Percentiles rank a stretch among this genome's conserved stretches.
These are phyloP conservation scores for Pleoardoris graminearum DNA, from an alignment of 2,329 filamentous ascomycete species.

Conservation along the genomic window DNA sequence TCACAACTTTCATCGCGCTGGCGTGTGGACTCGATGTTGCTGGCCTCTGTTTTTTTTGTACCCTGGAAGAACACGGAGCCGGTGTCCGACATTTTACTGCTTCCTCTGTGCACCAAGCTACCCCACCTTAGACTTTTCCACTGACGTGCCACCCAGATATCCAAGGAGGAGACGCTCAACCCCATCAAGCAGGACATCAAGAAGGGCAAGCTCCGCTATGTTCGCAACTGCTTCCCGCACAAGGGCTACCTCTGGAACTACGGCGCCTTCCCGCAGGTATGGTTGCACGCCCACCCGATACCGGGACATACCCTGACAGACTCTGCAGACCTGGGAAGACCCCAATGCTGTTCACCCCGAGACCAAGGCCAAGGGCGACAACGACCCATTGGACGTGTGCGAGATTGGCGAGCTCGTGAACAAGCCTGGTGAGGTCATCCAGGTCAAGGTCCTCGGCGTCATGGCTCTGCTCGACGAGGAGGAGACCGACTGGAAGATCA, in stretches of 20 bases:
- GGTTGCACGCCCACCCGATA: conserved; percentile 38
- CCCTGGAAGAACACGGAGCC: not conserved
- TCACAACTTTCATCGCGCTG: not conserved
- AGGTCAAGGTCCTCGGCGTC: conserved; percentile 99
- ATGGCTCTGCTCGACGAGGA: conserved; percentile 99
- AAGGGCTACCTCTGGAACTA: conserved; percentile 99
- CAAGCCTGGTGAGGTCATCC: conserved; percentile 96
- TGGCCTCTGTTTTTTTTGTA: not conserved
- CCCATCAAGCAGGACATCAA: conserved; percentile 99
- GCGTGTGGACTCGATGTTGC: not conserved
- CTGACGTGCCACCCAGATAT: conserved; percentile 68
- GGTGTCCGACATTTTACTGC: not conserved
- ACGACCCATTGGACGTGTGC: conserved; percentile 98
- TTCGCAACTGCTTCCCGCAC: conserved; percentile 99
- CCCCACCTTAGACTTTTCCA: conserved; percentile 15
- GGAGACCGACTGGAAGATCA: conserved; percentile 99
- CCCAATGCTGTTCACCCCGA: conserved; percentile 94
- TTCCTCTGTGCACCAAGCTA: conserved; percentile 6
- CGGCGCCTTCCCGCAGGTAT: conserved; percentile 96
- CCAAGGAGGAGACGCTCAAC: conserved; percentile 97
- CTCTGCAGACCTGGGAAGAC: conserved; percentile 91
- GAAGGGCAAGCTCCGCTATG: conserved; percentile 99
- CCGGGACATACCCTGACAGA: conserved; percentile 36
- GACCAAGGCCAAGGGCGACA: conserved; percentile 99
- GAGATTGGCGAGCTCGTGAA: conserved; percentile 98